These are phyloP conservation scores for Exserohilum turcica DNA, from an alignment of 2,329 filamentous ascomycete species.

Conservation along the genomic window DNA sequence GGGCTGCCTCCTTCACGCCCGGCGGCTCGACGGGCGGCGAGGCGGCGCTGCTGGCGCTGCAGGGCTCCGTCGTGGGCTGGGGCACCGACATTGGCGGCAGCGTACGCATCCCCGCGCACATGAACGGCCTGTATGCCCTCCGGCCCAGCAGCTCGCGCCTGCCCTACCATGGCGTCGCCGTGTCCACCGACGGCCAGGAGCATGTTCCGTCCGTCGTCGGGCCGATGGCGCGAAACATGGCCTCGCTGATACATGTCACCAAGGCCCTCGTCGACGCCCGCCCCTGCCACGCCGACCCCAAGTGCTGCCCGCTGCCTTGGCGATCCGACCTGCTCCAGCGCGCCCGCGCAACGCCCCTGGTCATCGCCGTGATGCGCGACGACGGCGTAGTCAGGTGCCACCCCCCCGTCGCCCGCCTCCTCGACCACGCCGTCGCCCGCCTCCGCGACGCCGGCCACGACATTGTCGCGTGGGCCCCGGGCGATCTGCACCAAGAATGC, in stretches of 20 bases:
- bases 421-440: conserved; percentile 47
- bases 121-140: conserved; percentile 63
- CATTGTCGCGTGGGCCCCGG: conserved; percentile 58
- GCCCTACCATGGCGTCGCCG: conserved; percentile 63
- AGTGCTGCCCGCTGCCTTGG: conserved; percentile 61
- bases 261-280: conserved; percentile 54
- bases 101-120: conserved; percentile 64
- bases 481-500: conserved; percentile 59
- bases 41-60: conserved; percentile 60
- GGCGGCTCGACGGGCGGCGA: conserved; percentile 67
- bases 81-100: conserved; percentile 64
- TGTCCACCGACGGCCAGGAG: conserved; percentile 67
- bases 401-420: conserved; percentile 57
- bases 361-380: conserved; percentile 57
- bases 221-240: conserved; percentile 60
- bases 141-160: conserved; percentile 61
- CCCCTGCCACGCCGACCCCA: conserved; percentile 62
- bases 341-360: conserved; percentile 51
- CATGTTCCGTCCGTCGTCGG: conserved; percentile 68
- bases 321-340: conserved; percentile 52
- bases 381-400: conserved; percentile 62
- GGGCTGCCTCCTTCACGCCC: conserved; percentile 58
- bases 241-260: conserved; percentile 57
- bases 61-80: conserved; percentile 61
- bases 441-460: conserved; percentile 59